Conservation (phyloP, 495 filamentous ascomycete species). For the Aspergillus asperescens region DNA sequence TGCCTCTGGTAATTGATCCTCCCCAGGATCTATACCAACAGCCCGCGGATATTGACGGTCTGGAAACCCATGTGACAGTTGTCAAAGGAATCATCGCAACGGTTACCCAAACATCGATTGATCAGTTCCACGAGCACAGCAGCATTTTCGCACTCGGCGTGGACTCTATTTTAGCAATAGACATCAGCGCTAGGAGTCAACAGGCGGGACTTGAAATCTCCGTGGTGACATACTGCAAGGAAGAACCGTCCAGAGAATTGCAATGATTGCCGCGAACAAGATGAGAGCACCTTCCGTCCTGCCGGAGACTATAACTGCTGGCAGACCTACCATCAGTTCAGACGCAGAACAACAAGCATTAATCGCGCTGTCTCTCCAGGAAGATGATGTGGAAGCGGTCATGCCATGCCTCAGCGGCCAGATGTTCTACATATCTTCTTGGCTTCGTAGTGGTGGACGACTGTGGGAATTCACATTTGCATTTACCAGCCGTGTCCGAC, state of each 20-base stretch:
- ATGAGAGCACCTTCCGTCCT: too few species aligned
- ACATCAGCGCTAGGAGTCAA: background rate
- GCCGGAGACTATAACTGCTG: too few species aligned
- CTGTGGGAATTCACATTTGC: slow-evolving; percentile 58
- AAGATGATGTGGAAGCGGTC: slow-evolving; percentile 43
- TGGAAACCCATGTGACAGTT: background rate
- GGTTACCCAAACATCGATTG: background rate
- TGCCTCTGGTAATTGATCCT: background rate
- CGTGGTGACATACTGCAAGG: background rate
- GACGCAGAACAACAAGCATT: slow-evolving; percentile 25
- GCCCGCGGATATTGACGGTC: too few species aligned
- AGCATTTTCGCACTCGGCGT: slow-evolving; percentile 4
- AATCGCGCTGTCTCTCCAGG: slow-evolving; percentile 21
- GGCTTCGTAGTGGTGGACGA: slow-evolving; percentile 53
- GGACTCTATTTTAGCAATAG: slow-evolving; percentile 6
- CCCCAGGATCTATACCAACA: background rate
- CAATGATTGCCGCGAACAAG: background rate
- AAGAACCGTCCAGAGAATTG: background rate
- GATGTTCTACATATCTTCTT: slow-evolving; percentile 59
- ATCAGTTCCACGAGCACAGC: background rate
- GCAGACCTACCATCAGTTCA: background rate
- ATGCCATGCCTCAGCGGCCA: slow-evolving; percentile 62
- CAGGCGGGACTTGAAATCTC: background rate
- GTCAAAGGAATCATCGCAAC: background rate
- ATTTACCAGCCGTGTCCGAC: slow-evolving; percentile 33